A percentile compares a stretch with the other conserved stretches of the same genome.
Conservation (phyloP, 176 grass and related monocot genomes). For the Saccharum officinarum region DNA sequence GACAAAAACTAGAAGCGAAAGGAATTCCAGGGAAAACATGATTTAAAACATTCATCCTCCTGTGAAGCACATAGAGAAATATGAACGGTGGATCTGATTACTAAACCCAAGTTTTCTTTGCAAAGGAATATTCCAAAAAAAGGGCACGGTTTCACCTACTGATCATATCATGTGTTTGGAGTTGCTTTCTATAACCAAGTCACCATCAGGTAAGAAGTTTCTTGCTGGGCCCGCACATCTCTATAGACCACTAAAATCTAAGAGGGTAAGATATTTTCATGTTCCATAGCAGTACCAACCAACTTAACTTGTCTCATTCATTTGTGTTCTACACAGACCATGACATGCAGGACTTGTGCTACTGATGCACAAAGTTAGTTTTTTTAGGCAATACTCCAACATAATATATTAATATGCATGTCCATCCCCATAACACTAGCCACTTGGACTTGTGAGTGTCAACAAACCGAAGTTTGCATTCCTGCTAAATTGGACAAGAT, state of each 20-base stretch:
- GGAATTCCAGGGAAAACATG: background rate
- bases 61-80: no score
- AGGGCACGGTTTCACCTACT: background rate
- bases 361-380: constrained; percentile 8
- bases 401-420: background rate
- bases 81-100: background rate
- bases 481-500: background rate
- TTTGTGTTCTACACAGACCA: constrained; percentile 19
- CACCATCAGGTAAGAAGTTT: constrained; percentile 31
- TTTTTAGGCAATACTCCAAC: constrained; percentile 28
- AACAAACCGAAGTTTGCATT: background rate
- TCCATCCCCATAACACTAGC: background rate
- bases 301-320: constrained; percentile 40
- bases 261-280: constrained; percentile 34
- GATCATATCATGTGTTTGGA: constrained; percentile 17
- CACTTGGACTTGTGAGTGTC: background rate
- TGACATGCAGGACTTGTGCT: constrained; percentile 15
- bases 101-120: background rate
- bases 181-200: background rate
- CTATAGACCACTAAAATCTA: constrained; percentile 21
- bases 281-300: constrained; percentile 1
- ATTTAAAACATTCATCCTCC: background rate
- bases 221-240: constrained; percentile 2
- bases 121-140: constrained; percentile 18
- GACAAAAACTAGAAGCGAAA: constrained; percentile 14